Evolutionary conservation across 495 filamentous ascomycete species (phyloP).

Genomic region (Penicillium herquei): DNA sequence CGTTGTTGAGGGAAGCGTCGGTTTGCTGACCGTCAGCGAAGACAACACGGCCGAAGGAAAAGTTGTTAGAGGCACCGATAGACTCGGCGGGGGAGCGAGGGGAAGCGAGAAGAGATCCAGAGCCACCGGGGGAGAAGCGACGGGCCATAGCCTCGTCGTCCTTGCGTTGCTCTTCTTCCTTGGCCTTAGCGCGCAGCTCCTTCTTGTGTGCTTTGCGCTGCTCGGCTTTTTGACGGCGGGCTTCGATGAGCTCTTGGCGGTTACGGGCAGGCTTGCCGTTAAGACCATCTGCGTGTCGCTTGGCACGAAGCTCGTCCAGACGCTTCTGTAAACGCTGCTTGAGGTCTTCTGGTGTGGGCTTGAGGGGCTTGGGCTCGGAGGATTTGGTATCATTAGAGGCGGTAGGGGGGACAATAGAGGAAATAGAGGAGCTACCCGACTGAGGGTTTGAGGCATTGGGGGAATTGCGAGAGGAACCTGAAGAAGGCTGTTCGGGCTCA

Average conservation of each 20-base stretch:
- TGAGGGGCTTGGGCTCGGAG: slow-evolving; percentile 40
- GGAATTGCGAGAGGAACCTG: slow-evolving; percentile 58
- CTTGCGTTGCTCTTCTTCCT: slow-evolving; percentile 68
- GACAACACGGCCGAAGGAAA: slow-evolving; percentile 81
- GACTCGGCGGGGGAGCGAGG: slow-evolving; percentile 48
- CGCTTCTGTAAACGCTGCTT: slow-evolving; percentile 73
- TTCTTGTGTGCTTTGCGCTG: slow-evolving; percentile 85
- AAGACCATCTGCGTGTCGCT: slow-evolving; percentile 76
- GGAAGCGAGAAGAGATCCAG: slow-evolving; percentile 57
- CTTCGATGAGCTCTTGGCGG: slow-evolving; percentile 85
- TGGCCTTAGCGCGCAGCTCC: slow-evolving; percentile 67
- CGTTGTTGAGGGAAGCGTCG: slow-evolving; percentile 60
- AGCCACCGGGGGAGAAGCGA: slow-evolving; percentile 49
- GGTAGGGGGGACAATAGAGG: slow-evolving; percentile 62
- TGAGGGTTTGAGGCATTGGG: slow-evolving; percentile 58
- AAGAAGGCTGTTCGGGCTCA: slow-evolving; percentile 40
- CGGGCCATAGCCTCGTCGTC: slow-evolving; percentile 66
- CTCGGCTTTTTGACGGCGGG: slow-evolving; percentile 80
- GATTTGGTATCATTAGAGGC: slow-evolving; percentile 32
- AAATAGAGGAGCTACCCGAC: slow-evolving; percentile 70
- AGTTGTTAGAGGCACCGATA: slow-evolving; percentile 55
- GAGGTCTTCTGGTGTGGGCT: slow-evolving; percentile 64
- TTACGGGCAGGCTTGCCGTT: slow-evolving; percentile 77
- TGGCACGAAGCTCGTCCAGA: slow-evolving; percentile 77
- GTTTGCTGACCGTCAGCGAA: slow-evolving; percentile 82